Evolutionary conservation across 208 protist genomes (phyloP).

Genomic region (Crithidia brevicula): DNA sequence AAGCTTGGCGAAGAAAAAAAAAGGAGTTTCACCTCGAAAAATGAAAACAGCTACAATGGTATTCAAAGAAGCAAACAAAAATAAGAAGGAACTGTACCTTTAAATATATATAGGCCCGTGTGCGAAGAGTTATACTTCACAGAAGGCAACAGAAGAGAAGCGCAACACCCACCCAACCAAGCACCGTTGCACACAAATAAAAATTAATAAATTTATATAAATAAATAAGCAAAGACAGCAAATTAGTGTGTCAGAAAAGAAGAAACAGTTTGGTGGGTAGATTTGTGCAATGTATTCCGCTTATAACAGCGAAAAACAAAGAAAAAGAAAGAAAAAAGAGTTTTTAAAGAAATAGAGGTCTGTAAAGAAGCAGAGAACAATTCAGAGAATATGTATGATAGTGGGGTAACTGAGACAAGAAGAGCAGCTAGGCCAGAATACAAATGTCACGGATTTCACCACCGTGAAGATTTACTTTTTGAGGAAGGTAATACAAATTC

Average conservation of each 20-base stretch:
- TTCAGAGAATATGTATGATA: background rate
- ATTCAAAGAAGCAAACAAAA: no score
- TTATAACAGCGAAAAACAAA: background rate
- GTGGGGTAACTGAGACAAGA: background rate
- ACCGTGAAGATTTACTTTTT: no score
- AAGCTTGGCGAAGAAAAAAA: background rate
- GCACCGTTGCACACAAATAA: background rate
- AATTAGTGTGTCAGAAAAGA: background rate
- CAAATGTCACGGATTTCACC: no score
- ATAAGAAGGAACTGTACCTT: no score
- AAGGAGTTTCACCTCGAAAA: background rate
- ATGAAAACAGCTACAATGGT: no score
- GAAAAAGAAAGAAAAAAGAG: slow-evolving; percentile 21
- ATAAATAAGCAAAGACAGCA: background rate
- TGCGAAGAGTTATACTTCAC: no score
- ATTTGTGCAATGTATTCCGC: no score
- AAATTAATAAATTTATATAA: background rate
- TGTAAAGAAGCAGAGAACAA: slow-evolving; percentile 14
- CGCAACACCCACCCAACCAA: background rate
- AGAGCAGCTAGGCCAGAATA: background rate
- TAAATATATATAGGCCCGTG: no score
- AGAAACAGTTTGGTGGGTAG: no score
- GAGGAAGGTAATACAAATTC: no score
- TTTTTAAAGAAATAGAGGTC: slow-evolving; percentile 1
- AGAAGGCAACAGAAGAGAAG: background rate